Evolutionary conservation across 352 stramenopile genomes (phyloP).

Genomic region (Phytopythium vexans): DNA sequence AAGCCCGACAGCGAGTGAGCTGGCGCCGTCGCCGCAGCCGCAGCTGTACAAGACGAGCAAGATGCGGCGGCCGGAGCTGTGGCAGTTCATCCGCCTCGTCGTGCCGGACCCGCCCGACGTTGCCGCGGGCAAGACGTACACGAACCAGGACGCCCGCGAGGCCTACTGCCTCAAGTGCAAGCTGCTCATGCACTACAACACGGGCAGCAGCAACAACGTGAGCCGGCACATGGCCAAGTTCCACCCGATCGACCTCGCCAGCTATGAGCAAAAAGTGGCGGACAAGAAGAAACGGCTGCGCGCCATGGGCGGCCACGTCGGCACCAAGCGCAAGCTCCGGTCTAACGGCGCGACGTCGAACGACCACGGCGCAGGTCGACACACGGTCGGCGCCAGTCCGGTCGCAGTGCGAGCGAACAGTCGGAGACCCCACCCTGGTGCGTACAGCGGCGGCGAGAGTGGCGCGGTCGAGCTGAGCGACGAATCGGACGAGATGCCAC

Average conservation of each 20-base stretch:
- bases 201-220: constrained; percentile 52
- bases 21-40: constrained; percentile 17
- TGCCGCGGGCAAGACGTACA: constrained; percentile 36
- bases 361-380: too few relatives aligned
- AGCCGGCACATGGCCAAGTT: constrained; percentile 58
- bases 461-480: background rate
- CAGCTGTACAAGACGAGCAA: constrained; percentile 57
- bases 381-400: background rate
- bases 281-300: constrained; percentile 24
- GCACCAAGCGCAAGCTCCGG: constrained; percentile 17
- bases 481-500: background rate
- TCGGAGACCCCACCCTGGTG: background rate
- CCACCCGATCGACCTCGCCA: constrained; percentile 32
- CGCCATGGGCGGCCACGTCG: constrained; percentile 13
- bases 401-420: background rate
- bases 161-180: constrained; percentile 57
- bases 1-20: background rate
- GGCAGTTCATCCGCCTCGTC: constrained; percentile 55
- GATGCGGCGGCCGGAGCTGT: constrained; percentile 52
- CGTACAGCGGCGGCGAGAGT: background rate
- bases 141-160: constrained; percentile 51
- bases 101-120: constrained; percentile 40
- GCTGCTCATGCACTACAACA: constrained; percentile 56
- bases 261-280: constrained; percentile 34
- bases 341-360: background rate